Base-by-base conservation (phyloP, 1,139 yeast genomes). In the Nakaseomyces sp. region DNA sequence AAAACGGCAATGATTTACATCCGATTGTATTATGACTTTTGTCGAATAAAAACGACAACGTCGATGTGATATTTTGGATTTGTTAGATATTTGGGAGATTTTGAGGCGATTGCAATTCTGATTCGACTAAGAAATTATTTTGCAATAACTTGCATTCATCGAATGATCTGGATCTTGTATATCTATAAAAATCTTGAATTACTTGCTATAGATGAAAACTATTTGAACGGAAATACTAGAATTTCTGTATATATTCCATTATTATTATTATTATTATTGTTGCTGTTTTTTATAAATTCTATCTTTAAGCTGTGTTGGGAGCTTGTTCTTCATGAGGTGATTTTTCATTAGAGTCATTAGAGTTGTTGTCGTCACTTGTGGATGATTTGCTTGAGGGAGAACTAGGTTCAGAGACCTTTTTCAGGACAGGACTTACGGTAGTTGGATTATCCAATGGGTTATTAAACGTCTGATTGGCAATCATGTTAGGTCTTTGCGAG, bases 401-500 rank as follows among this genome's bases (percentile, higher is more conserved):
- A 10, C 32, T 29, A 15, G 17, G 32, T 29, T 29, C 18, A 7
- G 32, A 15, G 10, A 29, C 18, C 18, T 29, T 13, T 10, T 26
- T n/a, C n/a, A 10, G 8, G n/a, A n/a, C n/a, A n/a, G 32, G 29
- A 12, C 13, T 29, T 18, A 32, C 18, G 5, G 28, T 35, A n/a
- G 38, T 22, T 12, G 38, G 38, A n/a, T 35, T 35, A 4, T 35
- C 38, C 10, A 35, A 13, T 5, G 38, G 38, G 38, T 35, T 35
- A 22, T 35, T 35, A 19, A 35, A 35, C 6, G 38, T 35, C n/a
- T 35, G 38, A n/a, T 35, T 35, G 2, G 38, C 38, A n/a, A 35
- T 35, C 28, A 35, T 35, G 18, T 22, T 20, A 2, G 38, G 45
- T 29, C 28, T 30, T 20, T 38, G 29, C 4, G 28, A 20, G 10